A percentile compares a stretch with the other conserved stretches of the same genome.
These are phyloP conservation scores for Ophiocordyceps camponoti-saundersi DNA, from an alignment of 2,329 filamentous ascomycete species.

Conservation along the genomic window DNA sequence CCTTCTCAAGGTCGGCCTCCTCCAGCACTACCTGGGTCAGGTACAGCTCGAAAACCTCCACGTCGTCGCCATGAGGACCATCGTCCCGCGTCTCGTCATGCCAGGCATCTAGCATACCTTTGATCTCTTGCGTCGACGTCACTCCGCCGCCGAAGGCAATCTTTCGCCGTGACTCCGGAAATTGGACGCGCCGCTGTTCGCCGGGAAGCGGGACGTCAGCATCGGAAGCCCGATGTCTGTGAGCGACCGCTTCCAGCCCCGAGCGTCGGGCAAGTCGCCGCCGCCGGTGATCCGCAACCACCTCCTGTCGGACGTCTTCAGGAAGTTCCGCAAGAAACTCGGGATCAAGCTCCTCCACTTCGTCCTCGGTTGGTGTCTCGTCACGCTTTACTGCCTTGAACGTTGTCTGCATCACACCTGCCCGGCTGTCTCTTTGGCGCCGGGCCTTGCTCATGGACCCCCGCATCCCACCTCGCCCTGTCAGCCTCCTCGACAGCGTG, in stretches of 20 bases:
- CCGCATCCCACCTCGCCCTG: constrained; percentile 36
- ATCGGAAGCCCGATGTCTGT: constrained; percentile 9
- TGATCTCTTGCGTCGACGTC: constrained; percentile 39
- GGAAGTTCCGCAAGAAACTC: constrained; percentile 73
- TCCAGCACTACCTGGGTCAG: constrained; percentile 53
- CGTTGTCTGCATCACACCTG: constrained; percentile 55
- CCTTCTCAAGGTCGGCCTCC: constrained; percentile 67
- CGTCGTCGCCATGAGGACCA: constrained; percentile 66
- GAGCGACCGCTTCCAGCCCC: constrained; percentile 23
- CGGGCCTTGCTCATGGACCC: constrained; percentile 26
- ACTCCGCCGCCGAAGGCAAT: constrained; percentile 26
- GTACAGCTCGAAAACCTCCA: constrained; percentile 57
- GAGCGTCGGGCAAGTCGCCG: constrained; percentile 40
- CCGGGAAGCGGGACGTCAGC: constrained; percentile 10
- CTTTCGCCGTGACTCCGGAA: constrained; percentile 27
- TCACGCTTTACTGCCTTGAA: constrained; percentile 34
- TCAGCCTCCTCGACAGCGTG: constrained; percentile 31
- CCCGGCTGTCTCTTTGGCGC: constrained; percentile 34
- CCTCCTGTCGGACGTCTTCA: constrained; percentile 60
- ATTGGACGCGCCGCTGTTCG: constrained; percentile 26
- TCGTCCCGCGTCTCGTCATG: constrained; percentile 51
- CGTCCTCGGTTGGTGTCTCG: constrained; percentile 13
- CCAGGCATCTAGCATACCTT: constrained; percentile 64
- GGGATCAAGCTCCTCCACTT: constrained; percentile 38
- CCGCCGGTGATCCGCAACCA: constrained; percentile 52